Conservation (phyloP, 2,329 filamentous ascomycete genomes). For the Pseudohalonectria lignicola region DNA sequence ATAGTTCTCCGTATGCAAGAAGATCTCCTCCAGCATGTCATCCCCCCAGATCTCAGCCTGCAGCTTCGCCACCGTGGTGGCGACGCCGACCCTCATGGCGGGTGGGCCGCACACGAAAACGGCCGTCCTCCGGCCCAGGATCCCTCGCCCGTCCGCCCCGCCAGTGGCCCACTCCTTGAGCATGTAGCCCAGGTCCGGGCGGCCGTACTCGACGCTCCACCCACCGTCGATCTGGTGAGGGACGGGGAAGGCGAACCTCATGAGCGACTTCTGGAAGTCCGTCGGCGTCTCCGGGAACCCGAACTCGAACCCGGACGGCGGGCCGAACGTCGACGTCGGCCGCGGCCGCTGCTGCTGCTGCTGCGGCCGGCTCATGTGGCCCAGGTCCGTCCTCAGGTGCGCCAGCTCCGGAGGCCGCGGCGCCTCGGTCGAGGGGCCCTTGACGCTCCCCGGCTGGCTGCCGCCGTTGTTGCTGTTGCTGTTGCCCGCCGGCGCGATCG, state of each 20-base stretch:
- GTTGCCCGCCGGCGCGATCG: conserved; percentile 7
- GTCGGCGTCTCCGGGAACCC: conserved; percentile 78
- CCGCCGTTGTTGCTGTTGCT: conserved; percentile 4
- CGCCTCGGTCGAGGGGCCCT: conserved; percentile 4
- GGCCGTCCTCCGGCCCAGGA: conserved; percentile 70
- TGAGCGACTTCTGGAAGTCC: conserved; percentile 78
- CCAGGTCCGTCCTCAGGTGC: conserved; percentile 40
- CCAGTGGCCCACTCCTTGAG: conserved; percentile 70
- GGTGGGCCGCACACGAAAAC: conserved; percentile 91
- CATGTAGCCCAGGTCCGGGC: conserved; percentile 81
- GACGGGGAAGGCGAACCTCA: conserved; percentile 78
- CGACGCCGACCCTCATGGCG: conserved; percentile 77
- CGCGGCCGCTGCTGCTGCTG: conserved; percentile 17
- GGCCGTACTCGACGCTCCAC: conserved; percentile 87
- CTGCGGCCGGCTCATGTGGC: conserved; percentile 5
- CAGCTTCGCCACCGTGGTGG: conserved; percentile 70
- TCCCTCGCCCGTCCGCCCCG: conserved; percentile 52
- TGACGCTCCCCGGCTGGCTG: conserved; percentile 4
- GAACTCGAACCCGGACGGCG: conserved; percentile 58
- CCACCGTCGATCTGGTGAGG: conserved; percentile 61
- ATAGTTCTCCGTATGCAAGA: conserved; percentile 92
- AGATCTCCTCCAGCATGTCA: conserved; percentile 75
- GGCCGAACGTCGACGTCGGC: conserved; percentile 46
- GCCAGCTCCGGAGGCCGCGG: conserved; percentile 41
- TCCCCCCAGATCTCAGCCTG: conserved; percentile 78